These are phyloP conservation scores for Pichia membranifaciens DNA, from an alignment of 805 yeast genomes.

Conservation along the genomic window DNA sequence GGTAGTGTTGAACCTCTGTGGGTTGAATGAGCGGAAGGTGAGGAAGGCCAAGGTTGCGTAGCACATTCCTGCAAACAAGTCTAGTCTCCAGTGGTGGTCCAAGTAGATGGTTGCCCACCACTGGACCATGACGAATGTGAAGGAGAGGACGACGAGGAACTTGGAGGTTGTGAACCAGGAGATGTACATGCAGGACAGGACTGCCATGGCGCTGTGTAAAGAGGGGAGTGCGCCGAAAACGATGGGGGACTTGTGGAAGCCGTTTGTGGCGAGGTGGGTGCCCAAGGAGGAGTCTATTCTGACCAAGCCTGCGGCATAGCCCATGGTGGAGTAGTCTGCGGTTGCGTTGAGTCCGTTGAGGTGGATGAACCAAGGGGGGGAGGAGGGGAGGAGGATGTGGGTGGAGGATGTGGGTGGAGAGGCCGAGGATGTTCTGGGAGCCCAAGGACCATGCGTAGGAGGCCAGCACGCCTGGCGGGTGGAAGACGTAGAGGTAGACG, in stretches of 20 bases:
- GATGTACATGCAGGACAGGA: slow-evolving; percentile 40
- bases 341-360: slow-evolving; percentile 48
- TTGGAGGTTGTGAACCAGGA: slow-evolving; percentile 35
- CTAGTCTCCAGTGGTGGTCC: slow-evolving; percentile 68
- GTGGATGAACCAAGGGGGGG: slow-evolving; percentile 71
- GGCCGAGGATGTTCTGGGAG: slow-evolving; percentile 53
- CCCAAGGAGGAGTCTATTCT: slow-evolving; percentile 61
- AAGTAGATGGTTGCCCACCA: slow-evolving; percentile 75
- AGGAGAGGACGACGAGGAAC: slow-evolving; percentile 32
- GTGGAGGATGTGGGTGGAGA: slow-evolving; percentile 51
- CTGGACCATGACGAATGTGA: slow-evolving; percentile 46
- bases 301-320: slow-evolving; percentile 66
- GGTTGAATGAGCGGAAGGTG: slow-evolving; percentile 25
- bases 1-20: background rate
- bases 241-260: slow-evolving; percentile 62
- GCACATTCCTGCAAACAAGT: slow-evolving; percentile 47
- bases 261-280: slow-evolving; percentile 51
- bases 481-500: slow-evolving; percentile 59
- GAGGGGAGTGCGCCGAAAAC: slow-evolving; percentile 78
- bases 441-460: slow-evolving; percentile 53
- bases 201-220: slow-evolving; percentile 62
- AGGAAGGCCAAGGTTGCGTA: slow-evolving; percentile 45
- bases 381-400: slow-evolving; percentile 64
- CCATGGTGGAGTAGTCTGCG: slow-evolving; percentile 57
- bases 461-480: slow-evolving; percentile 56